phyloP scores from a whole-genome alignment of 108 stramenopile species.

The Cyclotella kingstonii region DNA sequence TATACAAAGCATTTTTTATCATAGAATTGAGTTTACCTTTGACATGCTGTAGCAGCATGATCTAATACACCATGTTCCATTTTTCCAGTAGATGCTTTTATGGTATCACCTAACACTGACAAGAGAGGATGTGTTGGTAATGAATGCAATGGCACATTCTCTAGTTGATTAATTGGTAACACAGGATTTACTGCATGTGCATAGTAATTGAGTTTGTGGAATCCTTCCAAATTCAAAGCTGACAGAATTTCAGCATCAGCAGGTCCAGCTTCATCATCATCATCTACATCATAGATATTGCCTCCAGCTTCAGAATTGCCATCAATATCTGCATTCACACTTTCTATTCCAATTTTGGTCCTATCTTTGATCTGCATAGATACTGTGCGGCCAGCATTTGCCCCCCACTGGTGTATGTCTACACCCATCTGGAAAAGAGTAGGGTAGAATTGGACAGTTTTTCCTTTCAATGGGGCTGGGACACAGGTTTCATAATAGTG shows the following conservation, averaged over 20 bases:
- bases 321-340: slow-evolving; percentile 4
- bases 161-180: slow-evolving; percentile 19
- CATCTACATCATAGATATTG: slow-evolving; percentile 54
- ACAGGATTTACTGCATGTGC: slow-evolving; percentile 60
- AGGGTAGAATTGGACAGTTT: slow-evolving; percentile 71
- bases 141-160: slow-evolving; percentile 28
- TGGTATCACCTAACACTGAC: slow-evolving; percentile 57
- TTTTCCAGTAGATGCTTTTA: slow-evolving; percentile 69
- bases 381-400: slow-evolving; percentile 63
- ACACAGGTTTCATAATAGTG: slow-evolving; percentile 62
- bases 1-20: not conserved
- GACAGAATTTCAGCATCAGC: slow-evolving; percentile 81
- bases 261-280: slow-evolving; percentile 76
- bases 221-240: slow-evolving; percentile 79
- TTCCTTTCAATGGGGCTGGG: slow-evolving; percentile 59
- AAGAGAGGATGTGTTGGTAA: slow-evolving; percentile 69
- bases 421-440: slow-evolving; percentile 88
- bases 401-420: slow-evolving; percentile 89
- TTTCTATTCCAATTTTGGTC: slow-evolving; percentile 15
- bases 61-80: slow-evolving; percentile 88
- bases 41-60: slow-evolving; percentile 66
- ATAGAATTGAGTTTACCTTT: slow-evolving; percentile 28
- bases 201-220: slow-evolving; percentile 84
- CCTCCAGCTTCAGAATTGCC: slow-evolving; percentile 23
- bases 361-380: slow-evolving; percentile 48